phyloP scores from a whole-genome alignment of 2,329 filamentous ascomycete genomes.

The Cladosporium sp. region DNA sequence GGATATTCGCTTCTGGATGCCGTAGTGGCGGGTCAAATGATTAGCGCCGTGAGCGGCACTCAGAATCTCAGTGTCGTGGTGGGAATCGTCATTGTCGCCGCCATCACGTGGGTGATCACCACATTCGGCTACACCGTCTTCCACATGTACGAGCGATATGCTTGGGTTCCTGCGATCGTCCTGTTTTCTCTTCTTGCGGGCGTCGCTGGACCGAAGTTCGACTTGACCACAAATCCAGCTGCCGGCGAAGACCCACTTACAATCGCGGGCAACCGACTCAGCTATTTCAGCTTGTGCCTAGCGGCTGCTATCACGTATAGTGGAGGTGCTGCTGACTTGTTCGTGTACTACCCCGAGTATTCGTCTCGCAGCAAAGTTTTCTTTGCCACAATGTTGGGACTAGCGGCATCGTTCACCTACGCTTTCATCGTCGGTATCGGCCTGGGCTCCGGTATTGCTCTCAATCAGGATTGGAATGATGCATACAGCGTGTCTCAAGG shows the following conservation, averaged over 20 bases:
- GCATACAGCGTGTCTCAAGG: slow-evolving; percentile 59
- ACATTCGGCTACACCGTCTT: slow-evolving; percentile 66
- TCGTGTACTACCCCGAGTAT: slow-evolving; percentile 60
- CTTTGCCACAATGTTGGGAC: slow-evolving; percentile 52
- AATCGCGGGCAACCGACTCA: slow-evolving; percentile 55
- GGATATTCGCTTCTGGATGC: slow-evolving; percentile 58
- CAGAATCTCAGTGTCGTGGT: slow-evolving; percentile 60
- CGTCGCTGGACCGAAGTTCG: slow-evolving; percentile 57
- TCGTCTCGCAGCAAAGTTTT: slow-evolving; percentile 53
- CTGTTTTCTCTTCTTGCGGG: slow-evolving; percentile 60
- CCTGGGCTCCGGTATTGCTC: slow-evolving; percentile 54
- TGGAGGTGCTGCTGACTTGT: slow-evolving; percentile 62
- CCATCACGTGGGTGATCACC: slow-evolving; percentile 61
- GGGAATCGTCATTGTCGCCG: slow-evolving; percentile 61
- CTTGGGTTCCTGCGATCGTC: slow-evolving; percentile 60
- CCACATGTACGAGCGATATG: slow-evolving; percentile 65
- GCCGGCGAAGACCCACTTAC: slow-evolving; percentile 47
- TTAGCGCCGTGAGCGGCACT: slow-evolving; percentile 59
- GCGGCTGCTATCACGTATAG: slow-evolving; percentile 62
- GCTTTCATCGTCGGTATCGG: slow-evolving; percentile 60
- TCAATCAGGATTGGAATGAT: slow-evolving; percentile 50
- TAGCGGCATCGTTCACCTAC: slow-evolving; percentile 56
- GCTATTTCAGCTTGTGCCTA: slow-evolving; percentile 66
- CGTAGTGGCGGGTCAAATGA: slow-evolving; percentile 64
- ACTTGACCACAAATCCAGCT: slow-evolving; percentile 47